Conservation (phyloP, 768 basidiomycete genomes). For the Fomitopsis serialis region DNA sequence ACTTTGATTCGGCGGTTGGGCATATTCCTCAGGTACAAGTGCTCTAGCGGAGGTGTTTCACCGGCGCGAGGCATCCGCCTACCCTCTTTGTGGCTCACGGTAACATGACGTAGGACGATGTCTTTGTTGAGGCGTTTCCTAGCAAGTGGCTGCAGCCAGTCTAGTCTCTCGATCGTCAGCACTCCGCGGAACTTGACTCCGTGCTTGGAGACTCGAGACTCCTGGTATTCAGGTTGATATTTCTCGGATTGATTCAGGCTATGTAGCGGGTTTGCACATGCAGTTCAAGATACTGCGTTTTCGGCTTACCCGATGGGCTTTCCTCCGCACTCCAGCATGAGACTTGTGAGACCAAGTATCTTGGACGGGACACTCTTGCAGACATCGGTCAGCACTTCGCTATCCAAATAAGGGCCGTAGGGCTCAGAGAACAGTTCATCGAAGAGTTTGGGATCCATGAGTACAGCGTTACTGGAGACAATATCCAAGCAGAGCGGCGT, state of each 20-base stretch:
- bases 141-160: slow-evolving; percentile 49
- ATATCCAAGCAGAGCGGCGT: not conserved
- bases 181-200: slow-evolving; percentile 46
- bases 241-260: slow-evolving; percentile 15
- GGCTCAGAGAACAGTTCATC: slow-evolving; percentile 12
- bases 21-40: slow-evolving; percentile 14
- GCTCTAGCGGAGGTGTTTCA: not conserved
- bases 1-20: slow-evolving; percentile 28
- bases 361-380: slow-evolving; percentile 8
- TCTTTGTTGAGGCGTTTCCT: slow-evolving; percentile 36
- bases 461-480: not conserved
- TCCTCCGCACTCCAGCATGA: slow-evolving; percentile 11
- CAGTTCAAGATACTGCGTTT: no score
- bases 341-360: slow-evolving; percentile 1
- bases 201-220: not conserved
- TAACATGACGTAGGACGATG: slow-evolving; percentile 33
- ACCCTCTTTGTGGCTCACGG: slow-evolving; percentile 18
- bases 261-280: not conserved
- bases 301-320: slow-evolving; percentile 10
- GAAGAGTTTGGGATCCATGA: not conserved
- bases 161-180: slow-evolving; percentile 37
- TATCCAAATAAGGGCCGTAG: slow-evolving; percentile 18
- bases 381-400: slow-evolving; percentile 6
- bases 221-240: slow-evolving; percentile 7
- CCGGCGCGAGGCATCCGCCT: slow-evolving; percentile 15